phyloP scores from a whole-genome alignment of 768 basidiomycete genomes.

The Phanerochaete sordida region DNA sequence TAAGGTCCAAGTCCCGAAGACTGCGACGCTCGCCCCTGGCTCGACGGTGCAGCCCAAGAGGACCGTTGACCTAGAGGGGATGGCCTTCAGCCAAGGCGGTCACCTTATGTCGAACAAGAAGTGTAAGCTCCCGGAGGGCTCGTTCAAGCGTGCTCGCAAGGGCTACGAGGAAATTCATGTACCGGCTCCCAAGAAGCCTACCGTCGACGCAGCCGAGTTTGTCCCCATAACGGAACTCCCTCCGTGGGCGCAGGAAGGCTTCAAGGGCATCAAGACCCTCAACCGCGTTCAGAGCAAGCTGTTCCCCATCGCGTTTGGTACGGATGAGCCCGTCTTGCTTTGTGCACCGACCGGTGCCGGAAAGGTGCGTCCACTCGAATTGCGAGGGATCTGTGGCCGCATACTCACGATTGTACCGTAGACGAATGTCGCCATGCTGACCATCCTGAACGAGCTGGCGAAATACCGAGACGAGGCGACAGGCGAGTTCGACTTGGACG shows the following conservation, averaged over 20 bases:
- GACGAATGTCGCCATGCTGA: constrained; percentile 98
- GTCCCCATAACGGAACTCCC: constrained; percentile 75
- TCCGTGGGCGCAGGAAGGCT: constrained; percentile 84
- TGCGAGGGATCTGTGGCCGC: not conserved
- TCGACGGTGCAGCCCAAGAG: constrained; percentile 83
- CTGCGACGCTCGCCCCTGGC: constrained; percentile 84
- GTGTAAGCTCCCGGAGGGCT: constrained; percentile 95
- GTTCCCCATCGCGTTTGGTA: constrained; percentile 89
- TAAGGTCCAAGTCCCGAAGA: constrained; percentile 59
- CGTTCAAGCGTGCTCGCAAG: constrained; percentile 94
- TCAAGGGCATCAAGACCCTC: constrained; percentile 69
- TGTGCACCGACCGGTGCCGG: constrained; percentile 99
- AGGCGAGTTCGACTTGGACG: constrained; percentile 76
- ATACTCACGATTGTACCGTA: constrained; percentile 25
- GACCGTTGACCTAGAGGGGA: constrained; percentile 84
- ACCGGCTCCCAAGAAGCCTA: constrained; percentile 81
- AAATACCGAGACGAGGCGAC: constrained; percentile 85
- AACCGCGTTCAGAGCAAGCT: constrained; percentile 94
- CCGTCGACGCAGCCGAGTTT: constrained; percentile 53
- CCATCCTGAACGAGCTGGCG: constrained; percentile 85
- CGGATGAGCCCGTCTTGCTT: constrained; percentile 90
- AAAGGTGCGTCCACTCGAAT: constrained; percentile 58
- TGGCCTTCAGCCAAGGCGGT: constrained; percentile 96
- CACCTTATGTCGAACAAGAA: constrained; percentile 99
- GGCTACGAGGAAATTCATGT: constrained; percentile 99